Base-by-base conservation (phyloP, 192 early-diverging fungal species). In the Kickxella alabastrina region DNA sequence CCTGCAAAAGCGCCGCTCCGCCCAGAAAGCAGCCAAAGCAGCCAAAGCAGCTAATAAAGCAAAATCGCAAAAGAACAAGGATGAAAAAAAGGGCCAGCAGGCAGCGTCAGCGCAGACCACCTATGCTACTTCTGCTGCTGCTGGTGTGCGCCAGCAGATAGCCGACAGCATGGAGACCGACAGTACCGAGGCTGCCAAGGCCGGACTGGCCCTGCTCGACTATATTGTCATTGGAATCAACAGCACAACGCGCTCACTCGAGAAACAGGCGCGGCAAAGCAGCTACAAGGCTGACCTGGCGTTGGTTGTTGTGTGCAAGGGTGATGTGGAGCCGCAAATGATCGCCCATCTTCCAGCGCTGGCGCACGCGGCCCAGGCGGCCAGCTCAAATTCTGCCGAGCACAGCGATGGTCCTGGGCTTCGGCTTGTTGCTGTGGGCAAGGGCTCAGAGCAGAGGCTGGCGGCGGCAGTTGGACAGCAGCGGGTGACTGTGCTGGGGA, bases 151-250 rank as follows among this genome's bases (percentile, higher is more conserved):
- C 5, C 23, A 49, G 32, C 10, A 24, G 9, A 37, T 32, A 3
- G 19, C 48, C 6, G 23, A 49, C 3, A 49, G 12, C 27, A 37
- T 32, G 48, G 22, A 49, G 12, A 17, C 46, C 26, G 32, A 32
- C 14, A 12, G 6, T 12, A 43, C 35, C n/a, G 29, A 17, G 9
- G 47, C 29, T 22, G 42, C 51, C 12, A 18, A 42, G 22, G 3
- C 27, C 13, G 58, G 59, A 0, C 36, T 35, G 19, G 51, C 29
- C 3, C 12, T 75, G 36, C 44, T 75, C n/a, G 18, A 52, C 7
- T 28, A 56, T 17, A 31, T 75, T 5, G 56, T 67, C 3, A 17
- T 75, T 24, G 71, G 71, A 8, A 75, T 75, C 37, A 75, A 75
- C 27, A 41, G 59, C 43, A 75, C 59, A 4, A 75, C 71, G 3